These are phyloP conservation scores for Hydnomerulius pinastri DNA, from an alignment of 768 basidiomycete genomes.

Conservation along the genomic window DNA sequence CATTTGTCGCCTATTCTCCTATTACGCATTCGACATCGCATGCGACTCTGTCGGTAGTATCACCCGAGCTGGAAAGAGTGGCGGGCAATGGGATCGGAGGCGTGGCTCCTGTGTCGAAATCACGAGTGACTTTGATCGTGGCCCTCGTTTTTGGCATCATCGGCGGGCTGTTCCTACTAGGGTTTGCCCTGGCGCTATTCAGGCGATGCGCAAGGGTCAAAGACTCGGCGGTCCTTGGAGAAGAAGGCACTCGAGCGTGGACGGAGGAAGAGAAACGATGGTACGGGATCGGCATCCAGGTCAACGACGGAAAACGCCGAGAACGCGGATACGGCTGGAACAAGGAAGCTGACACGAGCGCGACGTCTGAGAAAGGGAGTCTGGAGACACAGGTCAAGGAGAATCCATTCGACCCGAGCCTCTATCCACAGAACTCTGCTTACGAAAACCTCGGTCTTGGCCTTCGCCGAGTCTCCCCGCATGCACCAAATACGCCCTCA, in stretches of 20 bases:
- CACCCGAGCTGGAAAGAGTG: constrained; percentile 39
- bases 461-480: constrained; percentile 50
- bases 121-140: constrained; percentile 56
- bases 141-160: constrained; percentile 62
- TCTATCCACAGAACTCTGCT: constrained; percentile 18
- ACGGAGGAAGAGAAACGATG: constrained; percentile 67
- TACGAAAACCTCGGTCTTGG: constrained; percentile 42
- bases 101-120: constrained; percentile 45
- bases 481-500: constrained; percentile 42
- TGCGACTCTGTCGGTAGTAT: constrained; percentile 54
- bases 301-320: constrained; percentile 6
- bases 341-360: constrained; percentile 28
- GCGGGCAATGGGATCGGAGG: constrained; percentile 34
- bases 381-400: constrained; percentile 28
- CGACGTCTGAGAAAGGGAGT: constrained; percentile 33
- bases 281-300: constrained; percentile 55
- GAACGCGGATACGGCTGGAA: constrained; percentile 34
- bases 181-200: constrained; percentile 54
- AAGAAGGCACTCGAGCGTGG: constrained; percentile 59
- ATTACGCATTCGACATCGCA: constrained; percentile 74
- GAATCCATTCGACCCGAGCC: constrained; percentile 12
- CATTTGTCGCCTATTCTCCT: constrained; percentile 69
- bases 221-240: constrained; percentile 61
- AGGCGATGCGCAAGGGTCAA: constrained; percentile 57
- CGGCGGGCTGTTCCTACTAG: constrained; percentile 58